phyloP scores from a whole-genome alignment of 306 rosid species.

The Arachis stenosperma region DNA sequence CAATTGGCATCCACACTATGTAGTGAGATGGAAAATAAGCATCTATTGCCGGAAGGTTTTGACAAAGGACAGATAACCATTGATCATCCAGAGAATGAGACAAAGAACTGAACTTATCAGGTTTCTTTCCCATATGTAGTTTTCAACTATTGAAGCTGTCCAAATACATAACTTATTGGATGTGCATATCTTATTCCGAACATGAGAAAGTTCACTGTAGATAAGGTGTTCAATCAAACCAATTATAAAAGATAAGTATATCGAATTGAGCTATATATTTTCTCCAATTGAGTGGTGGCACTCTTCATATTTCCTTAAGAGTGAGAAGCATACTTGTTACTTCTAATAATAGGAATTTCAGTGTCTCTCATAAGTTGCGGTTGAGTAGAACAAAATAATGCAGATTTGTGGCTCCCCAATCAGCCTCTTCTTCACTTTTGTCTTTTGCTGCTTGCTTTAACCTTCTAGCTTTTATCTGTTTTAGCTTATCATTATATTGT shows the following conservation, averaged over 20 bases:
- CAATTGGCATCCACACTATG: conserved; percentile 44
- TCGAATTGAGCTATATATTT: conserved; percentile 24
- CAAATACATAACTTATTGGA: conserved; percentile 28
- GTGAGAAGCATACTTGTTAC: too few species aligned
- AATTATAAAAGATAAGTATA: not conserved
- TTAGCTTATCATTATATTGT: too few species aligned
- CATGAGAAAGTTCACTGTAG: conserved; percentile 16
- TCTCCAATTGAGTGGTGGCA: not conserved
- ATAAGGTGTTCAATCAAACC: conserved; percentile 19
- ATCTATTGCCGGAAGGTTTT: conserved; percentile 48
- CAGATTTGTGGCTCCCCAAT: too few species aligned
- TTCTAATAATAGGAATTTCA: too few species aligned
- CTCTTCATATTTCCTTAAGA: too few species aligned
- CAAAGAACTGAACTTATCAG: conserved; percentile 34
- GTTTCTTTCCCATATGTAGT: not conserved
- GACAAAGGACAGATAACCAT: conserved; percentile 44
- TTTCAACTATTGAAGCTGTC: conserved; percentile 19
- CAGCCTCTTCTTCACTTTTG: too few species aligned
- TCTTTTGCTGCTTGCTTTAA: too few species aligned
- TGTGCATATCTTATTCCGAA: conserved; percentile 1
- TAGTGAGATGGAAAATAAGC: conserved; percentile 54
- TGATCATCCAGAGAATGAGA: conserved; percentile 29
- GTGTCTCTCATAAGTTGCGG: too few species aligned
- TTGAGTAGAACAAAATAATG: too few species aligned
- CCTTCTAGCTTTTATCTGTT: too few species aligned